A percentile compares a stretch with the other conserved stretches of the same genome.
Evolutionary conservation across 805 yeast species (phyloP).

Genomic region (Candida ipomoeae): DNA sequence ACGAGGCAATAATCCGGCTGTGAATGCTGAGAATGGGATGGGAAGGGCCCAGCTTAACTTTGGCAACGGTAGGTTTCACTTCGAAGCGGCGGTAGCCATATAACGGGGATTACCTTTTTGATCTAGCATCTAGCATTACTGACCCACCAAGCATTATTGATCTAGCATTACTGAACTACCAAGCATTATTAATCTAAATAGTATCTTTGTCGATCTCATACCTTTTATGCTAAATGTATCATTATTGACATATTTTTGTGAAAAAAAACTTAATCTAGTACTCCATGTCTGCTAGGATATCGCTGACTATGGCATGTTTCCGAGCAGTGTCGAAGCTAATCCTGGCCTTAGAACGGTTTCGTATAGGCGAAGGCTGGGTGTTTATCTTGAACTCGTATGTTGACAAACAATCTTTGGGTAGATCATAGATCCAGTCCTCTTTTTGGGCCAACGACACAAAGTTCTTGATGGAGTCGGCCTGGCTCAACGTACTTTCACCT

Average conservation of each 20-base stretch:
- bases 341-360: background rate
- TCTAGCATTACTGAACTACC: no score
- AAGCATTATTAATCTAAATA: no score
- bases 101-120: conserved; percentile 3
- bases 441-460: conserved; percentile 56
- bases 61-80: conserved; percentile 6
- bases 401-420: conserved; percentile 43
- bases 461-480: conserved; percentile 48
- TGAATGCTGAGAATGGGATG: conserved; percentile 2
- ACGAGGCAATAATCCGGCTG: conserved; percentile 15
- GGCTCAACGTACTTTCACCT: conserved; percentile 57
- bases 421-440: conserved; percentile 60
- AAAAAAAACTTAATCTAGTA: background rate
- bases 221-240: no score
- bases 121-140: no score
- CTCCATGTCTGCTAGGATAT: conserved; percentile 29
- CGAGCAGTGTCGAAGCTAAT: conserved; percentile 15
- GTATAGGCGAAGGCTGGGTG: conserved; percentile 1
- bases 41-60: conserved; percentile 2
- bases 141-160: no score
- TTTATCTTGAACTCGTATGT: conserved; percentile 29
- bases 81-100: conserved; percentile 32
- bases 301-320: conserved; percentile 23
- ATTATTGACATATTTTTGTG: no score
- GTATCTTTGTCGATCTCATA: no score